phyloP scores from a whole-genome alignment of 176 grass and related monocot species.

The Carex cristatella region DNA sequence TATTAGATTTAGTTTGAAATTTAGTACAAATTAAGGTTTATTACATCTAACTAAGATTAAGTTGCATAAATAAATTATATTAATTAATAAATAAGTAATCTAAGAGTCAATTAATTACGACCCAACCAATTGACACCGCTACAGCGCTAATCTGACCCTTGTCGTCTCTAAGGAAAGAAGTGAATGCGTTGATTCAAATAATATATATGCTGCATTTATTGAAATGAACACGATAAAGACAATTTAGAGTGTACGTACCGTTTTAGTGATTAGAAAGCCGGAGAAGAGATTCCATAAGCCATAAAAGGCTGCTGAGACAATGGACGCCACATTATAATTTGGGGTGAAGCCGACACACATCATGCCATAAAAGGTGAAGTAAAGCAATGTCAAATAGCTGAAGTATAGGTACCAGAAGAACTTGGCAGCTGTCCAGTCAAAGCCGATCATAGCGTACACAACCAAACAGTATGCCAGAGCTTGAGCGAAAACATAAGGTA shows the following conservation, averaged over 20 bases:
- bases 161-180: neutral
- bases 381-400: constrained; percentile 76
- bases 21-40: too few relatives aligned
- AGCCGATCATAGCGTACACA: constrained; percentile 86
- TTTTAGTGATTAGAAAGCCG: constrained; percentile 52
- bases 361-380: constrained; percentile 98
- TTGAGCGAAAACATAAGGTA: constrained; percentile 67
- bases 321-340: constrained; percentile 56
- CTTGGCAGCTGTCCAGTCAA: constrained; percentile 67
- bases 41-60: too few relatives aligned
- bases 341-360: constrained; percentile 80
- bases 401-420: constrained; percentile 94
- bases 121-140: neutral
- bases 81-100: too few relatives aligned
- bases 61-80: too few relatives aligned
- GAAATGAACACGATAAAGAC: neutral
- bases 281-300: constrained; percentile 78
- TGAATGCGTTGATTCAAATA: too few relatives aligned
- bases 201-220: neutral
- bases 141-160: neutral
- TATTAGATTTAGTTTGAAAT: too few relatives aligned
- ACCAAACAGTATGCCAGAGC: constrained; percentile 50
- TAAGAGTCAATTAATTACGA: too few relatives aligned
- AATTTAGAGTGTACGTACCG: constrained; percentile 26
- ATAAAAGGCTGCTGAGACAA: constrained; percentile 62